Evolutionary conservation across 78 protist genomes (phyloP).

Genomic region (Dictyostelium brefeldianum): DNA sequence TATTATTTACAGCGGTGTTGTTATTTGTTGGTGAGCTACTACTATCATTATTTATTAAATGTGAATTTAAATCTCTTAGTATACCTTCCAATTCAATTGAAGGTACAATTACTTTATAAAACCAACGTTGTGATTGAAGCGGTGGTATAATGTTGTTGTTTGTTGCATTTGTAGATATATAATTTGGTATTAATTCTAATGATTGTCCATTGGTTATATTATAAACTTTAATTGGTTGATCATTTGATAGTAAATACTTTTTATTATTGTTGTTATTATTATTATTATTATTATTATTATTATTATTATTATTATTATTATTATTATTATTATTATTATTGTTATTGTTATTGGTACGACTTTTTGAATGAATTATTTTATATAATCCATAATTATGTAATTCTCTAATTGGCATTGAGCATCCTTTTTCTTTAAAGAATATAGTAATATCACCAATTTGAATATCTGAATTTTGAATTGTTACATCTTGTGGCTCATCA

Average conservation of each 20-base stretch:
- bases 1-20: not conserved
- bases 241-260: slow-evolving; percentile 37
- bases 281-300: too few species aligned
- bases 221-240: slow-evolving; percentile 47
- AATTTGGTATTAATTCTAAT: slow-evolving; percentile 19
- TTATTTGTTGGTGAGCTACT: not conserved
- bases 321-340: too few species aligned
- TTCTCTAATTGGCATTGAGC: not conserved
- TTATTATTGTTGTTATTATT: not conserved
- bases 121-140: slow-evolving; percentile 43
- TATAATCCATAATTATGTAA: slow-evolving; percentile 20
- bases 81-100: slow-evolving; percentile 60
- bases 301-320: not conserved
- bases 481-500: not conserved
- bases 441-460: slow-evolving; percentile 42
- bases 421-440: slow-evolving; percentile 53
- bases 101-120: slow-evolving; percentile 65
- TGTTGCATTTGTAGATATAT: not conserved
- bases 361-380: not conserved
- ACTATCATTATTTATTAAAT: not conserved
- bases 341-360: too few species aligned
- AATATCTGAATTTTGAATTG: not conserved
- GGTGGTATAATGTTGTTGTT: not conserved
- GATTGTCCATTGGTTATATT: not conserved
- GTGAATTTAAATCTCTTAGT: slow-evolving; percentile 10